A percentile compares a stretch with the other conserved stretches of the same genome.
Evolutionary conservation across 73 alveolate species (phyloP).

Genomic region (Stentor coeruleus): DNA sequence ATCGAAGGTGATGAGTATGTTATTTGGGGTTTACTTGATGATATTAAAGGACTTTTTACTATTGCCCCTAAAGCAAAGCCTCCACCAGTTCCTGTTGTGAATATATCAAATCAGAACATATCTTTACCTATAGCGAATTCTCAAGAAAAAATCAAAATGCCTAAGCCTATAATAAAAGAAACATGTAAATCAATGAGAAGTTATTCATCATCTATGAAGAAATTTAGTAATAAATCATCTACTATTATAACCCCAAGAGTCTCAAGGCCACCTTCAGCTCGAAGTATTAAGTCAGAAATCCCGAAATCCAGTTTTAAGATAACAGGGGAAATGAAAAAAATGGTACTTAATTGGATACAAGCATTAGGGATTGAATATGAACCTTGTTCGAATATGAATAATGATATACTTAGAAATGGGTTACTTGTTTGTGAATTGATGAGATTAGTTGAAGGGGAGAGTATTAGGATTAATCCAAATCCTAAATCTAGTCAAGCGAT

Average conservation of each 20-base stretch:
- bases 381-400: background rate
- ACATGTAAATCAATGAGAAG: background rate
- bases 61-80: constrained; percentile 49
- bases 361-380: background rate
- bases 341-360: background rate
- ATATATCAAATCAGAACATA: too few relatives aligned
- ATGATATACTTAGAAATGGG: background rate
- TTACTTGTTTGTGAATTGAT: background rate
- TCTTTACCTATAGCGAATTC: too few relatives aligned
- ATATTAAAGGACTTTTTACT: constrained; percentile 51
- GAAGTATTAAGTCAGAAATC: background rate
- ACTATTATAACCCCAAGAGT: background rate
- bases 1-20: constrained; percentile 42
- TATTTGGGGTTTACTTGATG: constrained; percentile 59
- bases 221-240: background rate
- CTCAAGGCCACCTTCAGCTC: background rate
- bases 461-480: background rate
- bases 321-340: background rate
- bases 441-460: background rate
- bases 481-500: background rate
- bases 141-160: too few relatives aligned
- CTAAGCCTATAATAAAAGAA: too few relatives aligned
- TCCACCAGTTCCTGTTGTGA: too few relatives aligned
- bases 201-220: background rate
- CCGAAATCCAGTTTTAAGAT: background rate